Percentiles rank a stretch among this genome's conserved stretches.
phyloP scores from a whole-genome alignment of 352 stramenopile genomes.

The Phytophthora citricola region DNA sequence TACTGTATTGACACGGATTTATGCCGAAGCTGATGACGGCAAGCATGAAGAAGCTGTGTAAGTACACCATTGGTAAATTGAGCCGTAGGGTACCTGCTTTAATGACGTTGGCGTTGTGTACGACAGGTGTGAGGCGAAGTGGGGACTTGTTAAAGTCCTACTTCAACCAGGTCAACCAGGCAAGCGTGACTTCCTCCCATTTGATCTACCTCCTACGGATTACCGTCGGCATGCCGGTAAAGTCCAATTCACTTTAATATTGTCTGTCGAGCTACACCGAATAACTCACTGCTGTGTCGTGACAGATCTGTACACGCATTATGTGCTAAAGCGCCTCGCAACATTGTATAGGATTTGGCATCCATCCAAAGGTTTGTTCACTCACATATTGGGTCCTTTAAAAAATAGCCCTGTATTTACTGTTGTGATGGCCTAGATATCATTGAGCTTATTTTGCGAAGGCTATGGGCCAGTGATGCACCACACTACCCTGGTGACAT shows the following conservation, averaged over 20 bases:
- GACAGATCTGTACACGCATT: slow-evolving; percentile 42
- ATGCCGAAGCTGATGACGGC: slow-evolving; percentile 4
- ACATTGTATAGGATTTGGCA: slow-evolving; percentile 42
- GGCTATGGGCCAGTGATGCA: slow-evolving; percentile 37
- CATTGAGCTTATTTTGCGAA: slow-evolving; percentile 40
- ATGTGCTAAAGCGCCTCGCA: slow-evolving; percentile 42
- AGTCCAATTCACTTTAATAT: not conserved
- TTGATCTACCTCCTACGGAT: slow-evolving; percentile 15
- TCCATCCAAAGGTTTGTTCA: slow-evolving; percentile 36
- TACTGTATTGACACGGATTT: slow-evolving; percentile 29
- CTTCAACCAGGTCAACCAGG: slow-evolving; percentile 41
- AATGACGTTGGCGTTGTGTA: slow-evolving; percentile 2
- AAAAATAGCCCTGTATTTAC: not conserved
- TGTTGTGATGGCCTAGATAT: slow-evolving; percentile 32
- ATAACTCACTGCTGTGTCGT: slow-evolving; percentile 13
- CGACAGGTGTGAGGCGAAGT: slow-evolving; percentile 47
- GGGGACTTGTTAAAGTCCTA: slow-evolving; percentile 53
- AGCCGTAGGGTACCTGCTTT: slow-evolving; percentile 1
- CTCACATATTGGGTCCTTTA: not conserved
- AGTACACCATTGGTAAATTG: not conserved
- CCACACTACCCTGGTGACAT: slow-evolving; percentile 15
- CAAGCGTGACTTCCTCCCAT: slow-evolving; percentile 51
- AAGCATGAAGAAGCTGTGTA: slow-evolving; percentile 29
- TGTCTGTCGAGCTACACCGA: not conserved
- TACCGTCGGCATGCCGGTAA: slow-evolving; percentile 33